Evolutionary conservation across 176 grass and related monocot genomes (phyloP).

Genomic region (Hsuehochloa calcarea): DNA sequence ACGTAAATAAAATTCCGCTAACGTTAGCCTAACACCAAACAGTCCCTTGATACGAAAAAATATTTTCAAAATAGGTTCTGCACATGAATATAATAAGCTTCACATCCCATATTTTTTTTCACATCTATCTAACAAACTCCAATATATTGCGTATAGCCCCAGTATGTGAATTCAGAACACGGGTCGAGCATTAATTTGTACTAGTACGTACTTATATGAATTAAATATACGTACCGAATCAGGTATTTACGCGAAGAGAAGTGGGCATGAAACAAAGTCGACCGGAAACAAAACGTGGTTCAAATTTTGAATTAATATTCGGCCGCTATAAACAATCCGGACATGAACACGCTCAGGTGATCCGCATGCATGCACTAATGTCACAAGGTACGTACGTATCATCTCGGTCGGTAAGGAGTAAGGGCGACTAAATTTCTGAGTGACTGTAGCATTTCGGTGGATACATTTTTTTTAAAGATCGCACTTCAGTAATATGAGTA

Average conservation of each 20-base stretch:
- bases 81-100: not conserved
- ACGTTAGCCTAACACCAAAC: not conserved
- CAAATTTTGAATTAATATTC: not conserved
- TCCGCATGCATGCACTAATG: slow-evolving; percentile 5
- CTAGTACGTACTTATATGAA: not conserved
- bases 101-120: not conserved
- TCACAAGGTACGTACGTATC: not conserved
- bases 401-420: not conserved
- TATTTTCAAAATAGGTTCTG: not conserved
- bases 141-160: not conserved
- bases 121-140: not conserved
- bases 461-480: too few species aligned
- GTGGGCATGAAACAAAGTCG: not conserved
- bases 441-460: not conserved
- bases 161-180: not conserved
- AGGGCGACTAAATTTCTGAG: not conserved
- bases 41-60: not conserved
- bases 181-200: not conserved
- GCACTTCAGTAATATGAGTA: too few species aligned
- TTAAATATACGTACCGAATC: not conserved
- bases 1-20: not conserved
- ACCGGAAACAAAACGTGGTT: not conserved
- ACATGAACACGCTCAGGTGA: not conserved
- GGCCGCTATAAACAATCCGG: slow-evolving; percentile 11
- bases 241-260: not conserved